Base-by-base conservation (phyloP, 768 basidiomycete species). In the Coprinopsis strossmayeri region DNA sequence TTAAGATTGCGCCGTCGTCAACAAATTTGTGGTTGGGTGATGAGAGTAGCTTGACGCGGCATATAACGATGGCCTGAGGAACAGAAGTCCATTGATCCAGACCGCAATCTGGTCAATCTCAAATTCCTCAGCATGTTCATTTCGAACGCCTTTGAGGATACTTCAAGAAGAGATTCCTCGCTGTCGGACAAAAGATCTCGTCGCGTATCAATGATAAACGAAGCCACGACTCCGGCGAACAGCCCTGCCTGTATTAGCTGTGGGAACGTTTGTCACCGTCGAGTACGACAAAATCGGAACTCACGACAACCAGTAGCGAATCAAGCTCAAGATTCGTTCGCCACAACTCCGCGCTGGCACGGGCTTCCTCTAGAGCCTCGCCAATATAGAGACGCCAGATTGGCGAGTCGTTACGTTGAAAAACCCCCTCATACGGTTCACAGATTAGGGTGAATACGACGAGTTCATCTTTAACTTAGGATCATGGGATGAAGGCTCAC, bases 41-140 rank as follows among this genome's bases (percentile, higher is more conserved):
- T 23, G 17, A 21, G 5, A 42, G 18, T 9, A 42, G 9, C 20
- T 26, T 21, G 20, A 5, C 17, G 4, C 41, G 24, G 20, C 41
- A 42, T 9, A 42, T 42, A 56, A 52, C 11, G 53, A 53, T 11
- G 62, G 51, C 25, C 61, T 62, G 23, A 57, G 53, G 40, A 59
- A 61, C 60, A 59, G 60, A 1, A 61, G 50, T 3, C 56, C 47
- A 43, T 62, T 64, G 24, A 56, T 52, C 42, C 55, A 52, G 9
- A 61, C 35, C 10, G 53, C 26, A 2, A 47, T 42, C 10, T 58
- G 40, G 0, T 57, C 55, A 21, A 18, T 27, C 26, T 55, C 55
- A 1, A 40, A 38, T n/a, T 46, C n/a, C 13, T 43, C 28, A 1
- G 42, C 10, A 23, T 37, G 18, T 28, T 17, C 9, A 41, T 4